A percentile compares a stretch with the other conserved stretches of the same genome.
phyloP scores from a whole-genome alignment of 2,329 filamentous ascomycete species.

The Pseudonectria foliicola region DNA sequence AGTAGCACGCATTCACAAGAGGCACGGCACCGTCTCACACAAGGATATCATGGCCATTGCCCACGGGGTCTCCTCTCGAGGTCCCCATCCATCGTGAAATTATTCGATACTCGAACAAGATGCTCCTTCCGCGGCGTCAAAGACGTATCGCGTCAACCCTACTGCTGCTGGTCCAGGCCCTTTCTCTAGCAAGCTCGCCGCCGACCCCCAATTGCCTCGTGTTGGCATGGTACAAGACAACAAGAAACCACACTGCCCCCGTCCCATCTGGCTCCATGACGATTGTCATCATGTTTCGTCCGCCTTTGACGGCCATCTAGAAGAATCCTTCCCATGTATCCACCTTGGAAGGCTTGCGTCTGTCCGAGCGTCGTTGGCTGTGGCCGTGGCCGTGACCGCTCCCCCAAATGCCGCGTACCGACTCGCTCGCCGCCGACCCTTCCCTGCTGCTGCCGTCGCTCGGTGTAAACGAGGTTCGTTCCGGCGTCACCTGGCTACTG shows the following conservation, averaged over 20 bases:
- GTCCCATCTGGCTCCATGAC: background rate
- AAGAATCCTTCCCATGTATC: constrained; percentile 12
- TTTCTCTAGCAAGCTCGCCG: too few species aligned
- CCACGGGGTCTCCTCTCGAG: constrained; percentile 2
- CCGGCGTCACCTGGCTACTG: background rate
- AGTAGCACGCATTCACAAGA: too few species aligned
- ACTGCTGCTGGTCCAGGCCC: background rate
- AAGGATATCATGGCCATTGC: constrained; percentile 5
- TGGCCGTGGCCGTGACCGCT: too few species aligned
- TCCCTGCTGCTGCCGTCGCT: constrained; percentile 2
- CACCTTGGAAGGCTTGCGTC: constrained; percentile 1
- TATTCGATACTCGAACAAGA: constrained; percentile 21
- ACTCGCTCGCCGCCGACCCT: background rate
- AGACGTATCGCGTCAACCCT: constrained; percentile 8
- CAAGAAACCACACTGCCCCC: constrained; percentile 2
- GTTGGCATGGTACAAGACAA: constrained; percentile 5
- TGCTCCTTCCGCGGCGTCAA: constrained; percentile 11
- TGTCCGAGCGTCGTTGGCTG: background rate
- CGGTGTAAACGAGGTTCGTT: constrained; percentile 1
- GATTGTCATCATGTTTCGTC: background rate
- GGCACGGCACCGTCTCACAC: too few species aligned
- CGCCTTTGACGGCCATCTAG: constrained; percentile 1
- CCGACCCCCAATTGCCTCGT: constrained; percentile 1
- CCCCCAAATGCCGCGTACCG: background rate
- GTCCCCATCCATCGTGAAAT: constrained; percentile 9